A percentile compares a stretch with the other conserved stretches of the same genome.
These are phyloP conservation scores for Geranium rotundifolium DNA, from an alignment of 345 rosid genomes.

Conservation along the genomic window DNA sequence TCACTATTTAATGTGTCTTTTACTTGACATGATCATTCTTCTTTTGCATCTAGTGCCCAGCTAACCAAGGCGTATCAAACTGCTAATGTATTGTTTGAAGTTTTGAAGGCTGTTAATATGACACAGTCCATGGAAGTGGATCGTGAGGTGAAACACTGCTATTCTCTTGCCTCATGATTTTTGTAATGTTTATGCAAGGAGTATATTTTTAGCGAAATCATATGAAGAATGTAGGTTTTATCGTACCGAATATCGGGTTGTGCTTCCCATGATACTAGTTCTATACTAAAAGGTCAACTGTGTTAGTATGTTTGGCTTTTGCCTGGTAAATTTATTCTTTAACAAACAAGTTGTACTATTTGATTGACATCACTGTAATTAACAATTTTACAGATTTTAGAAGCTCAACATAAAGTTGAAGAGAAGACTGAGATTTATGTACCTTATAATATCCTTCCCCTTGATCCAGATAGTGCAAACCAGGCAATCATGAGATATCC, in stretches of 20 bases:
- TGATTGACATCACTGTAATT: neutral
- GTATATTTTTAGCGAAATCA: neutral
- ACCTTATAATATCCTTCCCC: constrained; percentile 92
- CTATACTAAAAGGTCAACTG: neutral
- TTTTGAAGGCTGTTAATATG: constrained; percentile 85
- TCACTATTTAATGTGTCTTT: neutral
- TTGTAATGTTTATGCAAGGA: neutral
- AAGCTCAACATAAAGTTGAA: constrained; percentile 84
- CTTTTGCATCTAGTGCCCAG: constrained; percentile 57
- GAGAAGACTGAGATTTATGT: constrained; percentile 87
- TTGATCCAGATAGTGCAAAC: constrained; percentile 96
- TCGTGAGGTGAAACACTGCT: constrained; percentile 44
- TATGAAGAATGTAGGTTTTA: neutral
- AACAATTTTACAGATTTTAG: constrained; percentile 60
- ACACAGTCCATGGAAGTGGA: constrained; percentile 98
- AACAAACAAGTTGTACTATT: neutral
- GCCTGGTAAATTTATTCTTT: neutral
- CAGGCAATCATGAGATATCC: constrained; percentile 97
- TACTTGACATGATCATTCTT: neutral
- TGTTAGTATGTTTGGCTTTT: too few relatives aligned
- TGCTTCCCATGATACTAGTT: neutral
- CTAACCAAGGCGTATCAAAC: constrained; percentile 99
- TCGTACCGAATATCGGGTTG: too few relatives aligned
- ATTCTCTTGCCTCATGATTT: constrained; percentile 10
- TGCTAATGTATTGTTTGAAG: constrained; percentile 99